Evolutionary conservation across 139 green algal species (phyloP).

Genomic region (Pleodorina starrii): DNA sequence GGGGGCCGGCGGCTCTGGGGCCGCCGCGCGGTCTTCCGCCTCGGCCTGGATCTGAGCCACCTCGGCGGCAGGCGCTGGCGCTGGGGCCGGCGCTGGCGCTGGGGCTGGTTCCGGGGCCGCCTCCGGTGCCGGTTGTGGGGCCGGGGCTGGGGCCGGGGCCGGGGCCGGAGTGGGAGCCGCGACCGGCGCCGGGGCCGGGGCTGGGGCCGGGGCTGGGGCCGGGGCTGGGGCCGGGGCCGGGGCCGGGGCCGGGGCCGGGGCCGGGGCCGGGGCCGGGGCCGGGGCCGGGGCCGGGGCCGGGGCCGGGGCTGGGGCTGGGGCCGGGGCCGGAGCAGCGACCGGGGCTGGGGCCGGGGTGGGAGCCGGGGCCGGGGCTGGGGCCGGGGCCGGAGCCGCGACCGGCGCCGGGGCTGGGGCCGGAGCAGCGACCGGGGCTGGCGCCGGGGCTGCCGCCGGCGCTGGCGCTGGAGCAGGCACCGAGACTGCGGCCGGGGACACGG

Average conservation of each 20-base stretch:
- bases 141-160: too few species aligned
- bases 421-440: background rate
- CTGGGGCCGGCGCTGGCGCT: background rate
- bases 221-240: too few species aligned
- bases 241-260: background rate
- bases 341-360: too few species aligned
- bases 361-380: too few species aligned
- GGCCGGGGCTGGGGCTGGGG: too few species aligned
- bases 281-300: background rate
- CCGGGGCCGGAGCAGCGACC: too few species aligned
- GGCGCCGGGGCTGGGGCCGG: background rate
- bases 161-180: too few species aligned
- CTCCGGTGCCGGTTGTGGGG: background rate
- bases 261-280: background rate
- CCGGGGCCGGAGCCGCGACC: too few species aligned
- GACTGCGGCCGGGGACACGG: background rate
- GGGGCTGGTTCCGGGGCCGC: background rate
- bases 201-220: too few species aligned
- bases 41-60: background rate
- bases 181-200: too few species aligned
- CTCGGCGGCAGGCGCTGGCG: background rate
- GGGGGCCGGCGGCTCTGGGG: background rate
- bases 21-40: background rate
- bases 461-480: background rate
- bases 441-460: too few species aligned